A percentile compares a stretch with the other conserved stretches of the same genome.
Evolutionary conservation across 768 basidiomycete species (phyloP).

Genomic region (Hygrocybe coccinea): DNA sequence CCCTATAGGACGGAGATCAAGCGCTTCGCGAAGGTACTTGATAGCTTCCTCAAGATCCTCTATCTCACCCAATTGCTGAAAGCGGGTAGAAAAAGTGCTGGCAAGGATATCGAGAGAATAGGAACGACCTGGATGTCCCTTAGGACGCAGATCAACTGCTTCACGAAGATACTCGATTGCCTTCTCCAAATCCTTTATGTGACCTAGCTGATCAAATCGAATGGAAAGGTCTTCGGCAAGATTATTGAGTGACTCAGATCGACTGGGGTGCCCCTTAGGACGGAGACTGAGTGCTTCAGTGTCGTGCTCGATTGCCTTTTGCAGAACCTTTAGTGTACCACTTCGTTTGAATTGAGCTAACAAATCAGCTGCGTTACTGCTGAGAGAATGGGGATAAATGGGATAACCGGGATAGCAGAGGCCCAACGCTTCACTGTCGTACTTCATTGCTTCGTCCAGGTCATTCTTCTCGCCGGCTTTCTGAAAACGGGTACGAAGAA

Average conservation of each 20-base stretch:
- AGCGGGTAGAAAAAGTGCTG: not conserved
- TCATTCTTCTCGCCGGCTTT: not conserved
- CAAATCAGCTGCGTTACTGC: too few species aligned
- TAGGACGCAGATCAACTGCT: not conserved
- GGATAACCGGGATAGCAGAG: too few species aligned
- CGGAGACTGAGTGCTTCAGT: too few species aligned
- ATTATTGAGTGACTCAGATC: slow-evolving; percentile 10
- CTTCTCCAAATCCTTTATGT: slow-evolving; percentile 1
- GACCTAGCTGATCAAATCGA: not conserved
- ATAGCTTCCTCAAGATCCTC: slow-evolving; percentile 3
- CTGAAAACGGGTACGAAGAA: not conserved
- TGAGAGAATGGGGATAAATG: too few species aligned
- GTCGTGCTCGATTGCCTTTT: too few species aligned
- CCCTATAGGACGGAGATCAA: not conserved
- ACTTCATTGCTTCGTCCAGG: not conserved
- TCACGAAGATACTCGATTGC: not conserved
- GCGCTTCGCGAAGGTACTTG: not conserved
- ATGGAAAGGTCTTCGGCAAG: not conserved
- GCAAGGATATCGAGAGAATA: not conserved
- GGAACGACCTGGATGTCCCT: not conserved
- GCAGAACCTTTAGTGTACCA: too few species aligned
- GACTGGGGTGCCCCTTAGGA: slow-evolving; percentile 1
- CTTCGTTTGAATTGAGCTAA: too few species aligned
- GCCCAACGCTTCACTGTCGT: not conserved
- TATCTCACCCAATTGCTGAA: not conserved